Conservation (phyloP, 106 monocot genomes). For the Vanilla planifolia region DNA sequence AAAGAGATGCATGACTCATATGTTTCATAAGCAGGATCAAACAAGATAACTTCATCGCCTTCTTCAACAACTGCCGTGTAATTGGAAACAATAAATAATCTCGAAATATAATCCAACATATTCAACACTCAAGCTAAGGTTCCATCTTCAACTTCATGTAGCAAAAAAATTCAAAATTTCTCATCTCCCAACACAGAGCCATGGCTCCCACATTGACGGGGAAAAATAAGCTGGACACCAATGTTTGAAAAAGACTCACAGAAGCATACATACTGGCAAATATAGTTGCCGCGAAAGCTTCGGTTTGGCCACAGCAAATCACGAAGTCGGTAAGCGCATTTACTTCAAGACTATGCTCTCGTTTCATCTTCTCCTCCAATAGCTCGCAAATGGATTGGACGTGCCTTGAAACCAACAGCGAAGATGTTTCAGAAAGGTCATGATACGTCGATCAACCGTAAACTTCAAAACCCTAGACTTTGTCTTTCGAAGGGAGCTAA, state of each 20-base stretch:
- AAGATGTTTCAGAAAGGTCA: background rate
- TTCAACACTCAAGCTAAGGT: background rate
- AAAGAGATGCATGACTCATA: slow-evolving; percentile 66
- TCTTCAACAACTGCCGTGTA: slow-evolving; percentile 55
- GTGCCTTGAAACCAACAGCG: slow-evolving; percentile 36
- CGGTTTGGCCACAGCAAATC: slow-evolving; percentile 80
- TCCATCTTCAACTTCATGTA: background rate
- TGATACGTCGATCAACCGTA: background rate
- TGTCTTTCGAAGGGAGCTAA: background rate
- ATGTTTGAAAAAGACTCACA: too few relatives aligned
- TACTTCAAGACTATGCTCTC: slow-evolving; percentile 38
- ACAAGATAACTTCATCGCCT: slow-evolving; percentile 80
- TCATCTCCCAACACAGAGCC: too few relatives aligned
- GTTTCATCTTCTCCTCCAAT: slow-evolving; percentile 40
- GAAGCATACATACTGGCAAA: slow-evolving; percentile 54
- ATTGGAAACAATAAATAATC: background rate
- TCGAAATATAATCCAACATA: background rate
- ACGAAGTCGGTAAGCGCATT: slow-evolving; percentile 67
- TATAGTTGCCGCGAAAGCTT: slow-evolving; percentile 73
- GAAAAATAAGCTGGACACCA: too few relatives aligned
- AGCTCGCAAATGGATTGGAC: slow-evolving; percentile 75
- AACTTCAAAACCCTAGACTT: background rate
- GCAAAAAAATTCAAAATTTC: background rate
- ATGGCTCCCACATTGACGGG: too few relatives aligned
- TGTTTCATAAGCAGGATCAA: slow-evolving; percentile 93